Base-by-base conservation (phyloP, 495 filamentous ascomycete genomes). In the Gamarada debralockiae region DNA sequence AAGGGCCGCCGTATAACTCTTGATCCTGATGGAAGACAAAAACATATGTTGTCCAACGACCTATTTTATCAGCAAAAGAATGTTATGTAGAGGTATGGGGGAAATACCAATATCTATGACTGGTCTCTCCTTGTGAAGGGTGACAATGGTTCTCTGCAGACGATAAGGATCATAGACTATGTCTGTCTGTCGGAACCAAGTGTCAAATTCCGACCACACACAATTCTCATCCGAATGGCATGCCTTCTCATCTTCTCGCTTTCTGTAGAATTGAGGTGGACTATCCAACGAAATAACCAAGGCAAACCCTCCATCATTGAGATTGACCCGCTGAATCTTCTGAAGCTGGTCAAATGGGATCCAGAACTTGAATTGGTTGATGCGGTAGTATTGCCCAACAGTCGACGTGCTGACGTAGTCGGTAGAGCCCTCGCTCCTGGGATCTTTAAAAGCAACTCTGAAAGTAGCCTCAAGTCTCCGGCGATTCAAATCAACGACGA, bases 131-230 rank as follows among this genome's bases (percentile, higher is more conserved):
- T 80, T 84, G 3, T 71, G 79, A 12, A 92, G 66, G 7, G 75
- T 77, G 0, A 89, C 68, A 0, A 77, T 67, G 1, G 64, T 47
- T 12, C 48, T 48, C 14, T 62, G 67, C 3, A 80, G 61, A n/a
- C 53, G 59, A 22, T 61, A 42, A 0, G 70, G 67, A 50, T 79
- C 66, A 45, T 77, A 74, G 2, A 78, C 72, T 39, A 97, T 79
- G 29, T 86, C 75, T 0, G 89, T 89, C 48, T 86, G 85, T 13
- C 93, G 76, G 36, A 74, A 80, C 91, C 91, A 97, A 8, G 77
- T 67, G 56, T 91, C 82, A 20, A 69, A 68, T 13, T 86, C 81
- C 25, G 63, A 73, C 91, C 91, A 97, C 0, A 63, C 52, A 8
- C 64, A 64, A 14, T 62, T 65, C 17, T 74, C 72, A 17, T 72